Conservation (phyloP, 2,329 filamentous ascomycete species). For the Cucurbitaria berberidis region DNA sequence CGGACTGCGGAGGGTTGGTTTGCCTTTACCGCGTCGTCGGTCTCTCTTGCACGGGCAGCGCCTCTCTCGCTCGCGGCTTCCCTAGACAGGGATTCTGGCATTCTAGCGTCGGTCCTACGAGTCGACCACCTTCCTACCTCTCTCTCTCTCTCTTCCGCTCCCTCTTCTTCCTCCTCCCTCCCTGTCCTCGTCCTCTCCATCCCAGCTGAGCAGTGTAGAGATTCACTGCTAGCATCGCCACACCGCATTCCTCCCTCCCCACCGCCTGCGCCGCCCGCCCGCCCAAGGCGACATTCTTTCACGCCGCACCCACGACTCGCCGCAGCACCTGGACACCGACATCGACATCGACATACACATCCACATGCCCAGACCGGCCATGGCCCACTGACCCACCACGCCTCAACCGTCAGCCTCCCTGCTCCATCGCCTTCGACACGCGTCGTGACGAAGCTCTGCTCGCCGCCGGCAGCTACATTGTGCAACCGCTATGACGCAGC, state of each 20-base stretch:
- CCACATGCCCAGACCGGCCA: constrained; percentile 20
- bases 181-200: background rate
- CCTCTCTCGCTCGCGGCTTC: constrained; percentile 8
- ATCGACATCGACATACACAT: constrained; percentile 24
- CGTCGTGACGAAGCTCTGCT: constrained; percentile 4
- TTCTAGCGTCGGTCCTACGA: constrained; percentile 15
- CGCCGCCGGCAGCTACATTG: constrained; percentile 2
- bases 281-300: constrained; percentile 36
- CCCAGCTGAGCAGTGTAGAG: constrained; percentile 6
- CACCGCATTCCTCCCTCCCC: constrained; percentile 1
- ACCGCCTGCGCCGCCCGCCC: constrained; percentile 11
- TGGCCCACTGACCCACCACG: constrained; percentile 44
- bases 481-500: constrained; percentile 48
- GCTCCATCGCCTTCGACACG: constrained; percentile 6
- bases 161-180: constrained; percentile 7
- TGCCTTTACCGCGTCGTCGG: background rate
- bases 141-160: constrained; percentile 3
- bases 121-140: constrained; percentile 9
- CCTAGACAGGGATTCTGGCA: constrained; percentile 7
- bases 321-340: constrained; percentile 6
- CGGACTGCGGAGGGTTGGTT: background rate
- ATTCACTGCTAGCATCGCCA: constrained; percentile 1
- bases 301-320: constrained; percentile 12
- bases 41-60: too few relatives aligned
- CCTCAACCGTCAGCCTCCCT: constrained; percentile 21